Evolutionary conservation across 2,329 filamentous ascomycete genomes (phyloP).

Genomic region (Epichloe coenophiala): DNA sequence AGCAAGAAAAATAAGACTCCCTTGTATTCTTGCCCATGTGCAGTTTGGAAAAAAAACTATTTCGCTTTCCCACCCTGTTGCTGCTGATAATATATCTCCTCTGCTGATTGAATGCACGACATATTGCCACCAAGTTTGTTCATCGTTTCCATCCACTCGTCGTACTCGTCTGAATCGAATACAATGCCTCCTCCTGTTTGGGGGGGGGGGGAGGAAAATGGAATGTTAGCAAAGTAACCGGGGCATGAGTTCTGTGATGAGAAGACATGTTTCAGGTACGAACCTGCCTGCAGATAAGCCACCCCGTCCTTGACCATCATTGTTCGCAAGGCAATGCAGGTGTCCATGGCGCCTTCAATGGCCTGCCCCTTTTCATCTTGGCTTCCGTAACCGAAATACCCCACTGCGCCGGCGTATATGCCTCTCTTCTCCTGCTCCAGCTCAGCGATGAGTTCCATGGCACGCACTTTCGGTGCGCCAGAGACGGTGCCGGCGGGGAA

Average conservation of each 20-base stretch:
- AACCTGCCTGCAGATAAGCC: slow-evolving; percentile 75
- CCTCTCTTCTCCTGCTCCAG: slow-evolving; percentile 88
- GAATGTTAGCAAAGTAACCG: neutral
- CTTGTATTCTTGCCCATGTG: neutral
- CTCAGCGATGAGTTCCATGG: slow-evolving; percentile 95
- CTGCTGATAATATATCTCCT: slow-evolving; percentile 43
- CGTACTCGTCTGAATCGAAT: slow-evolving; percentile 83
- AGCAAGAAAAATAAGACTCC: too few relatives aligned
- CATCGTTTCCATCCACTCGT: slow-evolving; percentile 87
- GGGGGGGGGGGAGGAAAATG: neutral
- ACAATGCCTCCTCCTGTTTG: slow-evolving; percentile 74
- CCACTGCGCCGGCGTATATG: slow-evolving; percentile 89
- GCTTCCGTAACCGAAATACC: slow-evolving; percentile 83
- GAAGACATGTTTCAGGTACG: slow-evolving; percentile 13
- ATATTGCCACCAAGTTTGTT: slow-evolving; percentile 92
- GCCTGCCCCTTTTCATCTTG: slow-evolving; percentile 50
- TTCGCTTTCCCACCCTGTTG: slow-evolving; percentile 11
- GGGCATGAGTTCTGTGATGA: too few relatives aligned
- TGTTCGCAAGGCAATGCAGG: slow-evolving; percentile 66
- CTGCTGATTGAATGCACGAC: slow-evolving; percentile 73
- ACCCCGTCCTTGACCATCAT: slow-evolving; percentile 90
- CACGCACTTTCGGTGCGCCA: slow-evolving; percentile 87
- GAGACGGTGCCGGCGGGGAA: slow-evolving; percentile 95
- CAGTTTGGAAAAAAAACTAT: neutral
- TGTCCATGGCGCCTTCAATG: slow-evolving; percentile 82